Evolutionary conservation across 441 rosid species (phyloP).

Genomic region (Raphanus hybrid): DNA sequence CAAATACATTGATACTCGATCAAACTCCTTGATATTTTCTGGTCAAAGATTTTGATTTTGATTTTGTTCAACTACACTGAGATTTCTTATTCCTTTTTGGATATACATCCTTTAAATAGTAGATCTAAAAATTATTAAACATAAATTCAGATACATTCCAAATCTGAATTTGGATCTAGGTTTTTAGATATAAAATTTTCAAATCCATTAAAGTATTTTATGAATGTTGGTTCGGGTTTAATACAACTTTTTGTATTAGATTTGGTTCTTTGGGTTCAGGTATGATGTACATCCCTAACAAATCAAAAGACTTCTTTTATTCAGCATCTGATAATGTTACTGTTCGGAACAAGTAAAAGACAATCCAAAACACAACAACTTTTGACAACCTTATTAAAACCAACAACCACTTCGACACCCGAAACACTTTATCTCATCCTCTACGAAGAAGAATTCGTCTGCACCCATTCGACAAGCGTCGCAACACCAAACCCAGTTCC

Average conservation of each 20-base stretch:
- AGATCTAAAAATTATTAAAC: no score
- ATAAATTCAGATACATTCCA: no score
- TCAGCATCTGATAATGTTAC: constrained; percentile 18
- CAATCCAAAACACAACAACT: constrained; percentile 16
- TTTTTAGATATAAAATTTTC: no score
- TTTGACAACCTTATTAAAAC: constrained; percentile 33
- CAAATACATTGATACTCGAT: neutral
- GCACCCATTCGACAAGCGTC: constrained; percentile 91
- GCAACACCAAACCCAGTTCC: constrained; percentile 90
- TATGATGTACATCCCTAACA: neutral
- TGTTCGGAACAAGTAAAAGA: constrained; percentile 7
- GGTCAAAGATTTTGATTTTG: neutral
- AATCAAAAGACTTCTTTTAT: constrained; percentile 12
- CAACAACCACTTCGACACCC: constrained; percentile 20
- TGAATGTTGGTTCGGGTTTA: no score
- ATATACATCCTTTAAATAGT: neutral
- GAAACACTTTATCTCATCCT: neutral
- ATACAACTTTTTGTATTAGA: no score
- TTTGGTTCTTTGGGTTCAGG: neutral
- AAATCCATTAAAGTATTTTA: no score
- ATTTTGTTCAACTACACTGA: neutral
- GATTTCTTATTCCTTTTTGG: no score
- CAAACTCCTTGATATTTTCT: neutral
- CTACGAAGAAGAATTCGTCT: constrained; percentile 64
- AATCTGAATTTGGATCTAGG: no score